A percentile compares a stretch with the other conserved stretches of the same genome.
Conservation (phyloP, 495 filamentous ascomycete species). For the Aspergillus homomorphus region DNA sequence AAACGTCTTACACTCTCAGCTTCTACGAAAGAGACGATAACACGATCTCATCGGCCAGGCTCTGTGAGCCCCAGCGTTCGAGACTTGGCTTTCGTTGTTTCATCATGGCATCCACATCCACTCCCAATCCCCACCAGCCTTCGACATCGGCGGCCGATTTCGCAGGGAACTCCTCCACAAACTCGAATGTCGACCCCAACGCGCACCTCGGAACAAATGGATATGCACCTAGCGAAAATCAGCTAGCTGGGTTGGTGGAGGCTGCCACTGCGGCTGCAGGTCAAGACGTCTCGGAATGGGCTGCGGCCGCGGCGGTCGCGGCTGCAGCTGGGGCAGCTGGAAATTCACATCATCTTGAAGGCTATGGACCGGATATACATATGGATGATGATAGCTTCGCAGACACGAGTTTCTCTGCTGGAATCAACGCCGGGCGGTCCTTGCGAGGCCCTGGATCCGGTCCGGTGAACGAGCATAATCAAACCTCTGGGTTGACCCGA, state of each 20-base stretch:
- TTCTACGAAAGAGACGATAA: not conserved
- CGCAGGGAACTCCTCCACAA: slow-evolving; percentile 23
- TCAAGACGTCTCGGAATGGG: slow-evolving; percentile 47
- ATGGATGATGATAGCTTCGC: slow-evolving; percentile 44
- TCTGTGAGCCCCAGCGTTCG: not conserved
- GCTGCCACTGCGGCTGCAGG: slow-evolving; percentile 52
- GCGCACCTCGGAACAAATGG: slow-evolving; percentile 28
- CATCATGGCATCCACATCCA: slow-evolving; percentile 32
- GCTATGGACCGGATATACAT: slow-evolving; percentile 40
- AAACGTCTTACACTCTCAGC: not conserved
- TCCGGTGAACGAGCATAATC: slow-evolving; percentile 62
- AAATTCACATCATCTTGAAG: slow-evolving; percentile 39
- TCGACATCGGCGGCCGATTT: slow-evolving; percentile 31
- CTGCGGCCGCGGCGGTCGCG: slow-evolving; percentile 35
- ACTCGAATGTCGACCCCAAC: slow-evolving; percentile 35
- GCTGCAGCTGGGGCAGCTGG: slow-evolving; percentile 39
- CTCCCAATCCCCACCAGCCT: slow-evolving; percentile 31
- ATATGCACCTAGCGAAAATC: slow-evolving; percentile 45
- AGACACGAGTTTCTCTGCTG: slow-evolving; percentile 34
- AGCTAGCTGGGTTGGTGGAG: slow-evolving; percentile 52
- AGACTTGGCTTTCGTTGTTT: not conserved
- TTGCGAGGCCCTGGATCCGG: slow-evolving; percentile 27
- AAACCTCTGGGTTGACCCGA: slow-evolving; percentile 66
- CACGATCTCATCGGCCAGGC: not conserved
- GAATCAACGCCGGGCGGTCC: slow-evolving; percentile 29